Evolutionary conservation across 1,284 basidiomycete species (phyloP), one percentile per base, ranked within the genome.

Genomic region (Takashimella tepidaria): DNA sequence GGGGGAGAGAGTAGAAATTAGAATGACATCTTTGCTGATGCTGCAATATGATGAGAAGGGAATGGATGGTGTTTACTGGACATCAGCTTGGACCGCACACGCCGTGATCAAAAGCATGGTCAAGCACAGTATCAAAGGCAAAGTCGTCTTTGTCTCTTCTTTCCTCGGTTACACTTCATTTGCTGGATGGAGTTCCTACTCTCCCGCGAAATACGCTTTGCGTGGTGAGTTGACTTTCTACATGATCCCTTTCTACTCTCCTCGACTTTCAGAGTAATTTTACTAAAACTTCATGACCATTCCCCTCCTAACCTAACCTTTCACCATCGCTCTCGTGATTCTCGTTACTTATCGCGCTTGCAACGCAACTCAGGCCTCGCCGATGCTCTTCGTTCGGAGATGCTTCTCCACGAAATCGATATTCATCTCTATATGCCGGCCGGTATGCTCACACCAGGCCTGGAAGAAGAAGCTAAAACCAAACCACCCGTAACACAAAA

Each of bases 341-440:
- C 8, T 37, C 31, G 16, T 37, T 37, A 58, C 50, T 21, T 21
- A 41, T 45, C n/a, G 13, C 42, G 16, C 24, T 20, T 24, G 31
- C 26, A 42, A 21, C 24, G 40, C 44, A 21, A 40, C n/a, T 4
- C 64, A 90, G 90, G 88, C 27, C 82, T 97, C 1, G 89, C 90
- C 10, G 93, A 98, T 63, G 81, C 85, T 0, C 79, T 98, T 19
- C 85, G 88, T 13, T 86, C 84, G 45, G 93, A 98, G 69, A 77
- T 93, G 50, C 76, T 85, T 55, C 77, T 96, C 1, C 65, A 72
- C 56, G 82, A 80, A 50, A 88, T 93, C 68, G 77, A 80, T 44
- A 83, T 93, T 1, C 92, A 95, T 64, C 83, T 92, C 50, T 92
- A 86, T 76, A 88, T 92, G 76, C 92, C 92, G 0, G 83, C 82